A percentile compares a stretch with the other conserved stretches of the same genome.
Conservation (phyloP, 345 rosid species). For the Mangifera indica region DNA sequence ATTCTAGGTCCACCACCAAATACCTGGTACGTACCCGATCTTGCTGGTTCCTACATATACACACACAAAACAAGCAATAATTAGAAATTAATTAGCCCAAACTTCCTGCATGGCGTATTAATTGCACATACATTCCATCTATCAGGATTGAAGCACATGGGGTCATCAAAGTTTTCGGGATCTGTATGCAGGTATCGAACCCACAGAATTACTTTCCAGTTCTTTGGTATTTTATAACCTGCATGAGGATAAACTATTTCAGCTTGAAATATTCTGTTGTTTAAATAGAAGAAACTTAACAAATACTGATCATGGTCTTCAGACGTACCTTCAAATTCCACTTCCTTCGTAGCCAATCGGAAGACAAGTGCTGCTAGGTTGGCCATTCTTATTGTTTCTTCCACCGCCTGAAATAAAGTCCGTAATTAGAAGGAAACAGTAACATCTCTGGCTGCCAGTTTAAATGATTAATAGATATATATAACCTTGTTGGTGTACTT, state of each 20-base stretch:
- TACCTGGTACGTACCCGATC: slow-evolving; percentile 28
- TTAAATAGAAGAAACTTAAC: too few species aligned
- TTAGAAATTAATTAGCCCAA: not conserved
- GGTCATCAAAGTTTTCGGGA: slow-evolving; percentile 36
- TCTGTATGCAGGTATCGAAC: slow-evolving; percentile 35
- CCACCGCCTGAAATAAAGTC: slow-evolving; percentile 29
- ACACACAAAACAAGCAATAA: not conserved
- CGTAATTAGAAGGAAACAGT: too few species aligned
- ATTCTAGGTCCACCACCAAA: slow-evolving; percentile 43
- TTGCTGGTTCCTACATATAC: slow-evolving; percentile 28
- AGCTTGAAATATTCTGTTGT: too few species aligned
- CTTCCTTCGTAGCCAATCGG: slow-evolving; percentile 27
- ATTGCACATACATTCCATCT: slow-evolving; percentile 39
- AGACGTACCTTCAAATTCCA: slow-evolving; percentile 29
- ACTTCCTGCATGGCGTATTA: not conserved
- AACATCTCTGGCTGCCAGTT: too few species aligned
- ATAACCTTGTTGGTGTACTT: slow-evolving; percentile 38
- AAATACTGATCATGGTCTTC: too few species aligned
- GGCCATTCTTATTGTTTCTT: slow-evolving; percentile 44
- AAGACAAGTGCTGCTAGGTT: slow-evolving; percentile 25
- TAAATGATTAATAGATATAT: too few species aligned
- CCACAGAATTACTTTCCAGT: slow-evolving; percentile 42
- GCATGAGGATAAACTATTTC: not conserved
- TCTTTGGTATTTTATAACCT: slow-evolving; percentile 44
- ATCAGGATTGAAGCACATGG: slow-evolving; percentile 44